Base-by-base conservation (phyloP, 1,284 basidiomycete genomes). In the Lentinula novae-zelandiae region DNA sequence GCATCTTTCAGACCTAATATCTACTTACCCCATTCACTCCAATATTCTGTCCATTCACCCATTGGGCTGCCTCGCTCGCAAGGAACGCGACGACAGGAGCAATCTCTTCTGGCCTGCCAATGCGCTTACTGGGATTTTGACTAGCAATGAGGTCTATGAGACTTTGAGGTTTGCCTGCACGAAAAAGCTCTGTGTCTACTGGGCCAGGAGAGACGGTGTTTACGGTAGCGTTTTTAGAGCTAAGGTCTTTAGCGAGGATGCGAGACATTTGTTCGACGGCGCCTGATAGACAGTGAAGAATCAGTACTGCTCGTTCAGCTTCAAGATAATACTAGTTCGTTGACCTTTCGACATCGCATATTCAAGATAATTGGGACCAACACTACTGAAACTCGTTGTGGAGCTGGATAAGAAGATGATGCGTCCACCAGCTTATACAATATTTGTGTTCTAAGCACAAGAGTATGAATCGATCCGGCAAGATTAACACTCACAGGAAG, bases 21-120 rank as follows among this genome's bases (percentile, higher is more conserved):
- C 22, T 27, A 70, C 75, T 64, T 61, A 83, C 83, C 65, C 83
- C 83, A 66, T 85, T 83, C 4, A 82, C 79, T n/a, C 75, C 70
- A n/a, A 84, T 69, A 64, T 78, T 83, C 67, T 85, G 82, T 0
- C 84, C 83, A 64, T 80, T 85, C 4, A 84, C 70, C 82, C 84
- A 86, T 44, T 76, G 73, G 3, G 79, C 78, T 9, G 79, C 83
- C 0, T 48, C 77, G 75, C 62, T 78, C 0, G 76, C 80, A 9
- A 86, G 63, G 67, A 84, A 86, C 2, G 78, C 74, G 0, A 84
- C 82, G 7, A 80, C 70, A 0, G 79, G 74, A 7, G 79, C 80
- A 40, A 86, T 77, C 59, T 87, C 85, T 20, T 85, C 82, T 0
- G 82, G 77, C 34, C 72, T 64, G 0, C 79, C 83, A 8, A 86